Evolutionary conservation across 345 rosid genomes (phyloP), one percentile per base, ranked within the genome.

Genomic region (Populus ilicifolia): DNA sequence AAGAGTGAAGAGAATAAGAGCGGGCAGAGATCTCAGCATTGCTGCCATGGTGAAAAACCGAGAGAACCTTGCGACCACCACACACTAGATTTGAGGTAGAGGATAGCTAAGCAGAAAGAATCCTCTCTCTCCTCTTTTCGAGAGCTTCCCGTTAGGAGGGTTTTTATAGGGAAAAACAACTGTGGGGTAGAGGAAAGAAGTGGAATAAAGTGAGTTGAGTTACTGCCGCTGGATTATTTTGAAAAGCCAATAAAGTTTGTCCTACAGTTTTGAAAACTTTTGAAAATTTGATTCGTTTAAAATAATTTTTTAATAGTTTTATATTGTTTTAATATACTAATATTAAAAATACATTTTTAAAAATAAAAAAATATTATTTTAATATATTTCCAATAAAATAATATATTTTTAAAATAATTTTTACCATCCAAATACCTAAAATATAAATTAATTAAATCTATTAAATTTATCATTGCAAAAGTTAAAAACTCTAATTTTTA

Each of bases 1-100:
- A 75, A 89, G 75, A 25, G 83, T 68, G 71, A 67, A 35, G 69
- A 77, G 76, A 46, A 52, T 1, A 13, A 84, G 39, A 44, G 68
- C 0, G 71, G 77, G 62, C 64, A 54, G 75, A 75, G 81, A 71
- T 63, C 78, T 67, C 35, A 50, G 85, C 75, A 52, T 36, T 30
- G 12, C 41, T 38, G 82, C 80, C 85, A 84, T 86, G 54, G 79
- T 59, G 64, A 9, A 10, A 59, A 11, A 59, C 64, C 4, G 29
- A 11, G 63, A 25, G 29, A 23, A 59, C 29, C 29, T n/a, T 6
- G 13, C n/a, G 64, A 9, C 11, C 64, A 23, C 64, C 16, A 46
- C 29, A 23, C 8, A 23, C 10, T 9, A 29, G 27, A 9, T 0
- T 4, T 3, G 29, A 54, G 61, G n/a, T 54, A 0, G 61, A 59